A percentile compares a stretch with the other conserved stretches of the same genome.
phyloP scores from a whole-genome alignment of 2,329 filamentous ascomycete species.

The Fusarium staphyleae region DNA sequence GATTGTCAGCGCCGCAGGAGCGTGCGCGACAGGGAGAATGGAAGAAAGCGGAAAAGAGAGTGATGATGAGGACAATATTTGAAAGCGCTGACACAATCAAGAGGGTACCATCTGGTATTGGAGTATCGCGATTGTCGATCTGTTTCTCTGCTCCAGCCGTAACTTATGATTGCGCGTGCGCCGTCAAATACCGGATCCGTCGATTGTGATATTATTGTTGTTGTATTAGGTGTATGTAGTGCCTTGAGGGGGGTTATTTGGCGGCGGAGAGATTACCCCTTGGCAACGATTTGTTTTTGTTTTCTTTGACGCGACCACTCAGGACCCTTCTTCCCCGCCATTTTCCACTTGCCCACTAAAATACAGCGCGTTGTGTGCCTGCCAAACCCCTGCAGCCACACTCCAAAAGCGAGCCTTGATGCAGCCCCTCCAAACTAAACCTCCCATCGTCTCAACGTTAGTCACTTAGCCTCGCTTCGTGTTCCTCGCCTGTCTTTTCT shows the following conservation, averaged over 20 bases:
- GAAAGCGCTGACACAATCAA: constrained; percentile 16
- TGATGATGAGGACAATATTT: background rate
- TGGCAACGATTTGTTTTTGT: constrained; percentile 46
- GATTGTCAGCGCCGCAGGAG: constrained; percentile 28
- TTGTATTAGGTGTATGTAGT: constrained; percentile 7
- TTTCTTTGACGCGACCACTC: constrained; percentile 43
- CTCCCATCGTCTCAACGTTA: too few species aligned
- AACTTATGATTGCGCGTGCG: constrained; percentile 9
- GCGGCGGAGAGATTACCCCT: constrained; percentile 29
- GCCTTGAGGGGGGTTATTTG: constrained; percentile 25
- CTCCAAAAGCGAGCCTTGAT: constrained; percentile 12
- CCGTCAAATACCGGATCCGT: constrained; percentile 27
- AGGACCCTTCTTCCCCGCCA: constrained; percentile 31
- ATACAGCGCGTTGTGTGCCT: constrained; percentile 29
- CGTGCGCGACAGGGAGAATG: constrained; percentile 23
- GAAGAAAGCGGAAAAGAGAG: constrained; percentile 16
- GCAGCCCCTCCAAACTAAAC: constrained; percentile 34
- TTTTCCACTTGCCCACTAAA: constrained; percentile 34
- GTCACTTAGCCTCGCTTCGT: too few species aligned
- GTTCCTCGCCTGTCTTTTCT: background rate
- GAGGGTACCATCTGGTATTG: constrained; percentile 20
- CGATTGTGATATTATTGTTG: constrained; percentile 20
- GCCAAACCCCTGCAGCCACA: constrained; percentile 36
- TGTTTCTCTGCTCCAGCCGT: constrained; percentile 10
- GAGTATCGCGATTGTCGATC: background rate